Conservation (phyloP, 768 basidiomycete genomes). For the Macrocybe gigantea region DNA sequence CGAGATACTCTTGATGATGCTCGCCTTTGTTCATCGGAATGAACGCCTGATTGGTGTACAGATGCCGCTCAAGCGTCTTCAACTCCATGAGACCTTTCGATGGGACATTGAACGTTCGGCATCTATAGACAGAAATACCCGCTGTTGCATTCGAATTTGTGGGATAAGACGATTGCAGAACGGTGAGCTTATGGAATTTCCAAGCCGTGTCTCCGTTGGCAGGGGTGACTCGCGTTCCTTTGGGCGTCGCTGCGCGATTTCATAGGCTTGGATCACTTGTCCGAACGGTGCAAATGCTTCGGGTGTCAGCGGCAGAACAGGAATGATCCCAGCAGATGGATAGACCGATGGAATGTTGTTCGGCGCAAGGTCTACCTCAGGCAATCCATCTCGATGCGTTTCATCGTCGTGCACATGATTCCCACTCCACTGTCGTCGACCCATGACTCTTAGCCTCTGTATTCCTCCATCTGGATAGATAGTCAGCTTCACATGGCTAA, state of each 20-base stretch:
- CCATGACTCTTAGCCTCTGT: constrained; percentile 84
- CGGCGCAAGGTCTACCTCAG: constrained; percentile 3
- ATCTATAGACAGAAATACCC: constrained; percentile 82
- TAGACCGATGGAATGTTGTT: background rate
- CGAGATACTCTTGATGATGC: constrained; percentile 60
- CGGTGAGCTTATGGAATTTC: constrained; percentile 90
- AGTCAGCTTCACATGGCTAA: constrained; percentile 82
- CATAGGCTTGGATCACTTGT: constrained; percentile 85
- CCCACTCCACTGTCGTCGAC: constrained; percentile 36
- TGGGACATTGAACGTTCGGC: constrained; percentile 48
- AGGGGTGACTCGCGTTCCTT: constrained; percentile 62
- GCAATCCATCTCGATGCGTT: background rate
- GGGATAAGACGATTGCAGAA: constrained; percentile 66
- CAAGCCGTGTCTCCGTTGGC: constrained; percentile 88
- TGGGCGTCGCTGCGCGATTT: constrained; percentile 59
- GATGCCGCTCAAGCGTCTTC: constrained; percentile 82
- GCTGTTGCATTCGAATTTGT: constrained; percentile 46
- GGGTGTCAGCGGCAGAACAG: constrained; percentile 68
- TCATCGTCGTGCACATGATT: background rate
- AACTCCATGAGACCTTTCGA: constrained; percentile 50
- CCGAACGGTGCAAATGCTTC: constrained; percentile 89
- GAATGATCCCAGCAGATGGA: constrained; percentile 26
- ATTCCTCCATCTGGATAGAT: constrained; percentile 95
- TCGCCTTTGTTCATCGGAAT: constrained; percentile 83
- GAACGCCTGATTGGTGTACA: constrained; percentile 88